These are phyloP conservation scores for Pythium utonaiense DNA, from an alignment of 352 stramenopile species.

Conservation along the genomic window DNA sequence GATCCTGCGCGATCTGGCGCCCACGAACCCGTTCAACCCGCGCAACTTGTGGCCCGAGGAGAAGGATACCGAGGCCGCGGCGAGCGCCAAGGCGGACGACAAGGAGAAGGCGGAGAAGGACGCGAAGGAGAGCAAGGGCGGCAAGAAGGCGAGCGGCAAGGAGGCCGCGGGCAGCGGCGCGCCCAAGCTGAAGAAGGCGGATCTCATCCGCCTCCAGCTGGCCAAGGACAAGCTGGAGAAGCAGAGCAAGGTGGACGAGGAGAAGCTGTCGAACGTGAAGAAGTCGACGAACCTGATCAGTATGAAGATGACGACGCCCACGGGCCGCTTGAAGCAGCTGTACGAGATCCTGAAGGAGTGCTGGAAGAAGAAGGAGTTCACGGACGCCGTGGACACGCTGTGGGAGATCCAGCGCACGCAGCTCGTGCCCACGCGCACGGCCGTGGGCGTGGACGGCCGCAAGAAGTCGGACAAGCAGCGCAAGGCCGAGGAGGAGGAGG, in stretches of 20 bases:
- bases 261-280: conserved; percentile 87
- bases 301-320: conserved; percentile 87
- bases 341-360: conserved; percentile 84
- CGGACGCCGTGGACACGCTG: conserved; percentile 80
- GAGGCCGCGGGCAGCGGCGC: conserved; percentile 22
- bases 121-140: conserved; percentile 16
- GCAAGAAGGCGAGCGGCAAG: conserved; percentile 32
- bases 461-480: conserved; percentile 71
- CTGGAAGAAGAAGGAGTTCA: conserved; percentile 84
- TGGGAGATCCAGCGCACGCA: conserved; percentile 86
- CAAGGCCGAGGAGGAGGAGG: conserved; percentile 75
- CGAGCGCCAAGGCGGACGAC: conserved; percentile 17
- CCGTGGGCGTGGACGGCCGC: conserved; percentile 31
- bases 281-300: conserved; percentile 72
- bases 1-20: conserved; percentile 80
- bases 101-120: conserved; percentile 18
- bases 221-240: conserved; percentile 87
- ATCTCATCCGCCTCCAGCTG: conserved; percentile 83
- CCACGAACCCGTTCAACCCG: conserved; percentile 85
- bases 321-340: conserved; percentile 74
- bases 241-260: conserved; percentile 83
- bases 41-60: conserved; percentile 84
- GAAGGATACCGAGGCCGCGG: conserved; percentile 43
- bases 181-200: conserved; percentile 80
- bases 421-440: conserved; percentile 42